Base-by-base conservation (phyloP, 352 stramenopile genomes). In the Aphanomyces cochlioides region DNA sequence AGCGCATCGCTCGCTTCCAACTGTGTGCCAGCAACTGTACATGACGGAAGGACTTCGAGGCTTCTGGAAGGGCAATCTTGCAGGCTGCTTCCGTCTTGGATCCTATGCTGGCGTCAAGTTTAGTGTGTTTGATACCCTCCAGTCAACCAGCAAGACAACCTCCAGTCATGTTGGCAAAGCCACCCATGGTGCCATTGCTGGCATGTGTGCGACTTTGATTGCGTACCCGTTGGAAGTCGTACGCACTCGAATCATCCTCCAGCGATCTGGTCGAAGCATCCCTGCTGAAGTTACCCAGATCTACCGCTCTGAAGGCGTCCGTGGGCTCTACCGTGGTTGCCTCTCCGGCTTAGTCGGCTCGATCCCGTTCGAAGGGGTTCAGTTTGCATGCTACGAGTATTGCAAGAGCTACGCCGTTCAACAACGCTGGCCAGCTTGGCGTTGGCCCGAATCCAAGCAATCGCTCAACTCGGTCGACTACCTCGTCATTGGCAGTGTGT, bases 321-420 rank as follows among this genome's bases (percentile, higher is more conserved):
- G 79, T 3, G 84, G 83, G 1, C 73, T 95, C 28, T 95, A 93
- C 77, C 80, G 78, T 7, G 87, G 87, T 21, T 79, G 82, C 15
- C 83, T 77, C 72, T 90, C 85, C 10, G 82, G 80, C 3, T 74
- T 93, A 40, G 74, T 81, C 8, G 87, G 87, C 43, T 82, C 85
- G 48, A 89, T 93, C 54, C 87, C 87, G 53, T 95, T 93, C 45
- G 83, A 92, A 65, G 87, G 87, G 34, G 81, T 90, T 63, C 85
- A 95, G 75, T 95, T 95, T 58, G 84, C 80, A 21, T 91, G 84
- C 74, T 94, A 93, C 73, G 87, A 91, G 74, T 92, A 86, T 68
- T 74, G 90, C 65, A 94, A 92, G 73, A 67, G 76, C 60, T 77
- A 75, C 19, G 75, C 77, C 0, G 73, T 80, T 64, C 69, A 74